These are phyloP conservation scores for Geotrichum macrosporum DNA, from an alignment of 1,139 yeast genomes.

Conservation along the genomic window DNA sequence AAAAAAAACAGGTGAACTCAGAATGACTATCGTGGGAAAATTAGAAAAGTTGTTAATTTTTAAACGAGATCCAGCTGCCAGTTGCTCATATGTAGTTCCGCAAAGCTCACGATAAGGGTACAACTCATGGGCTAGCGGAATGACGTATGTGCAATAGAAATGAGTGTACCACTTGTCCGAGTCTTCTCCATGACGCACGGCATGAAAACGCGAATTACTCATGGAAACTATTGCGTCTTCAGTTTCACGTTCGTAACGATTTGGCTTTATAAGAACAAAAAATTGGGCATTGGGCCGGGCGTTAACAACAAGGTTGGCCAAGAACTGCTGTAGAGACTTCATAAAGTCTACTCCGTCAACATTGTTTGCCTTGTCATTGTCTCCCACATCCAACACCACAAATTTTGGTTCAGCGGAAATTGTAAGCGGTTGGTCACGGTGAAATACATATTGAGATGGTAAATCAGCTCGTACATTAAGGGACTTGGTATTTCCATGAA, in stretches of 20 bases:
- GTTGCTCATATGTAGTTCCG: constrained; percentile 19
- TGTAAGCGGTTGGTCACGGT: constrained; percentile 20
- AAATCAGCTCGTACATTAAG: constrained; percentile 19
- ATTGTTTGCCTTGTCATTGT: constrained; percentile 17
- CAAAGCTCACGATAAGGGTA: constrained; percentile 19
- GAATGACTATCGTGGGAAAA: too few species aligned
- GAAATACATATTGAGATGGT: constrained; percentile 21
- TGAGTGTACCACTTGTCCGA: constrained; percentile 20
- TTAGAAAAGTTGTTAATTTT: too few species aligned
- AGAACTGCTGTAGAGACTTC: constrained; percentile 15
- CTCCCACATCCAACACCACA: constrained; percentile 22
- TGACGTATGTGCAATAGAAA: constrained; percentile 20
- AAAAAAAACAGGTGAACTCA: too few species aligned
- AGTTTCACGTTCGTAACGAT: constrained; percentile 21
- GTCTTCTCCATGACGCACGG: constrained; percentile 19
- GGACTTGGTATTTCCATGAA: constrained; percentile 18
- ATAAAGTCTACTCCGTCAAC: constrained; percentile 18
- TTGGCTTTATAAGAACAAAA: constrained; percentile 17
- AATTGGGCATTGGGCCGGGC: constrained; percentile 17
- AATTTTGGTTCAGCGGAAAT: constrained; percentile 19
- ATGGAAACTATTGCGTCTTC: constrained; percentile 22
- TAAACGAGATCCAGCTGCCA: constrained; percentile 10
- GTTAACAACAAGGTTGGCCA: constrained; percentile 20
- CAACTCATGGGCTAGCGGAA: constrained; percentile 16
- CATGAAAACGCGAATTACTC: constrained; percentile 18